phyloP scores from a whole-genome alignment of 2,329 filamentous ascomycete species.

The Zymoseptoria pseudotritici region DNA sequence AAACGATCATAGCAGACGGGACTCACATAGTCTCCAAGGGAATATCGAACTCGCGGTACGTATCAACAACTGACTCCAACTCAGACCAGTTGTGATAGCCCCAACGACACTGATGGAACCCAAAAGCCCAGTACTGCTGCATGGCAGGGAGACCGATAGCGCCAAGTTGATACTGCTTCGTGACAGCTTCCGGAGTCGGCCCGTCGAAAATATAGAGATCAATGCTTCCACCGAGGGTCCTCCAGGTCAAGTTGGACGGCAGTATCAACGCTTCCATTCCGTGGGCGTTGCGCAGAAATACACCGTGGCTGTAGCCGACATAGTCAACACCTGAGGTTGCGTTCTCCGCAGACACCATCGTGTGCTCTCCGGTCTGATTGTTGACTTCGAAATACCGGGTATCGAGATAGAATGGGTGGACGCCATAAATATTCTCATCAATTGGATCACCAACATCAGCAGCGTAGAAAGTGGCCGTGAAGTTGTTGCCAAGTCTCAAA shows the following conservation, averaged over 20 bases:
- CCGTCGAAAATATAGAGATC: constrained; percentile 76
- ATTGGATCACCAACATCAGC: constrained; percentile 61
- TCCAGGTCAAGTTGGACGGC: constrained; percentile 61
- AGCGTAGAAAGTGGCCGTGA: constrained; percentile 61
- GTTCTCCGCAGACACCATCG: constrained; percentile 48
- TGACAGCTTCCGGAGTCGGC: constrained; percentile 60
- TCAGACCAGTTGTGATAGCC: constrained; percentile 69
- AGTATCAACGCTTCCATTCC: constrained; percentile 64
- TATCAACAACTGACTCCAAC: constrained; percentile 51
- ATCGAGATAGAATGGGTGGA: constrained; percentile 72
- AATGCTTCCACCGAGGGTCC: constrained; percentile 65
- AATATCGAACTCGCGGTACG: constrained; percentile 49
- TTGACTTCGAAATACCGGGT: constrained; percentile 63
- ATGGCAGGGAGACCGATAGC: constrained; percentile 65
- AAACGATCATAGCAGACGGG: too few relatives aligned
- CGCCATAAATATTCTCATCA: constrained; percentile 64
- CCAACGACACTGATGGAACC: constrained; percentile 78
- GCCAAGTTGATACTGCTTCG: constrained; percentile 60
- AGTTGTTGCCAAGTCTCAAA: constrained; percentile 64
- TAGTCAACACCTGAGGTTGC: constrained; percentile 50
- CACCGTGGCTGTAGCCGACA: constrained; percentile 63
- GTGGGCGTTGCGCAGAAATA: constrained; percentile 71
- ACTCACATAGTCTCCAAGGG: constrained; percentile 49
- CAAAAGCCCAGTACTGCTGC: constrained; percentile 75
- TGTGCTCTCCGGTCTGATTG: constrained; percentile 36